phyloP scores from a whole-genome alignment of 345 rosid species.

The Ceriops tagal region DNA sequence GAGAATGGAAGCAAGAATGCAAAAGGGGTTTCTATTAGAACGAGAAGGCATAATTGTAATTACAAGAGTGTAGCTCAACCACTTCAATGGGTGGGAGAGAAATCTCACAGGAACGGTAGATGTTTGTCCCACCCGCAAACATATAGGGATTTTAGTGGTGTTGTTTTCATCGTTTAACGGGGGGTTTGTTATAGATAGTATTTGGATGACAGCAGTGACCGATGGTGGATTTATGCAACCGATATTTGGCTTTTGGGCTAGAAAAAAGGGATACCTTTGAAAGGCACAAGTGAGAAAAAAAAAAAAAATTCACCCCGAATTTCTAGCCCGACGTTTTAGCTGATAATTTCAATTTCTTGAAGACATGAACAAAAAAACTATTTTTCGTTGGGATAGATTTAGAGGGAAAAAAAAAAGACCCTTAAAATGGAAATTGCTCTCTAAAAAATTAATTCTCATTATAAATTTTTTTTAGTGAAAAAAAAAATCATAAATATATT shows the following conservation, averaged over 20 bases:
- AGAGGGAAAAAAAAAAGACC: too few relatives aligned
- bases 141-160: conserved; percentile 1
- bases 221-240: background rate
- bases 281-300: too few relatives aligned
- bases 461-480: too few relatives aligned
- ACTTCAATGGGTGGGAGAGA: conserved; percentile 14
- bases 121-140: conserved; percentile 11
- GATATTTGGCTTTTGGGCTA: background rate
- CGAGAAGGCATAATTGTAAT: background rate
- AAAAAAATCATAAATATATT: too few relatives aligned
- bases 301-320: too few relatives aligned
- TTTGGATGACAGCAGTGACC: background rate
- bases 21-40: background rate
- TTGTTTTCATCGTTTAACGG: background rate
- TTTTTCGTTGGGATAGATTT: too few relatives aligned
- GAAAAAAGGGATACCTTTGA: background rate
- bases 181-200: background rate
- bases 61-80: conserved; percentile 8
- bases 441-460: too few relatives aligned
- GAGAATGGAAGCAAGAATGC: background rate
- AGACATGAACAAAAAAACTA: too few relatives aligned
- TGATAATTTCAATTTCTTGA: too few relatives aligned
- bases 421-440: too few relatives aligned
- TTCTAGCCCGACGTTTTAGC: too few relatives aligned
- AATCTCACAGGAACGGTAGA: background rate